A percentile compares a stretch with the other conserved stretches of the same genome.
phyloP scores from a whole-genome alignment of 2,329 filamentous ascomycete genomes.

The Colletotrichum melonis region DNA sequence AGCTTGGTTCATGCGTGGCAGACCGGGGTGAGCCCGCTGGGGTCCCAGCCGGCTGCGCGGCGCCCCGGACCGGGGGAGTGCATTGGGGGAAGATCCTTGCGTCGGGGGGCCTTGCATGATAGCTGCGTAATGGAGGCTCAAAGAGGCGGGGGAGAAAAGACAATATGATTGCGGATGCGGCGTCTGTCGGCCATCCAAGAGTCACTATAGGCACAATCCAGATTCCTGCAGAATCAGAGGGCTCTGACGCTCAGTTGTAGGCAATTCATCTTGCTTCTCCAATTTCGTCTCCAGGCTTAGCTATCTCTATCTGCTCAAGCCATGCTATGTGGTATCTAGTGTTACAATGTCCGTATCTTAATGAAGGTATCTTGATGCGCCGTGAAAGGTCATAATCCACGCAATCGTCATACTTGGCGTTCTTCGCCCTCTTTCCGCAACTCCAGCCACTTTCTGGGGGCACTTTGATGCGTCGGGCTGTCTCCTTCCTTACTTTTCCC shows the following conservation, averaged over 20 bases:
- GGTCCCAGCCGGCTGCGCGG: neutral
- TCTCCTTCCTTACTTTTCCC: neutral
- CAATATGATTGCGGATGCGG: neutral
- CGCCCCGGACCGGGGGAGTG: neutral
- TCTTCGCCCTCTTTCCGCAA: no score
- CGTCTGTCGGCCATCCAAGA: neutral
- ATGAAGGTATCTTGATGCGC: conserved; percentile 22
- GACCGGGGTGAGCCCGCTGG: neutral
- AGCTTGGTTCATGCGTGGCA: conserved; percentile 4
- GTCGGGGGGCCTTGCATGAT: neutral
- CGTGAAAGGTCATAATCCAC: conserved; percentile 25
- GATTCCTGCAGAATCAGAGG: neutral
- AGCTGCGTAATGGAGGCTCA: neutral
- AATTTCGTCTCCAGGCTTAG: neutral
- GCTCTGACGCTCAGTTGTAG: neutral
- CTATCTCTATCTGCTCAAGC: conserved; percentile 19
- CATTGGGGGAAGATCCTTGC: neutral
- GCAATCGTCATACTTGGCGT: neutral
- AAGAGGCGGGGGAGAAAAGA: no score
- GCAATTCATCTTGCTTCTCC: neutral
- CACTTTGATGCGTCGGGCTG: neutral
- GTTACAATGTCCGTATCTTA: conserved; percentile 13
- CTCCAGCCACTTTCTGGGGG: neutral
- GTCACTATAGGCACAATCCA: neutral
- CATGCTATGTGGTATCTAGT: conserved; percentile 27